Percentiles rank a stretch among this genome's conserved stretches.
Evolutionary conservation across 768 basidiomycete species (phyloP).

Genomic region (Naganishia onofrii): DNA sequence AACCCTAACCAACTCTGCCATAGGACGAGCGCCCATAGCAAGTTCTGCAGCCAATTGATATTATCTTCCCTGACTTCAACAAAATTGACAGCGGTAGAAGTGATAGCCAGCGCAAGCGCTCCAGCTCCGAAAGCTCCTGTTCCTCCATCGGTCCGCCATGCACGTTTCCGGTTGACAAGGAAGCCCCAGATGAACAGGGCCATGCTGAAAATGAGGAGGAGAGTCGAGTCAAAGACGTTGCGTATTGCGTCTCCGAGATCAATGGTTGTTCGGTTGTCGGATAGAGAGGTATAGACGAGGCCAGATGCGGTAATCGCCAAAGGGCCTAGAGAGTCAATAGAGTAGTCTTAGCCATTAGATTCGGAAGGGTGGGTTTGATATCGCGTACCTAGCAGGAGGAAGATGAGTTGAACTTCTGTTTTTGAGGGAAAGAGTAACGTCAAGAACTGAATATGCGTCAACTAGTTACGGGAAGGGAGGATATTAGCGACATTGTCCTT

Average conservation of each 20-base stretch:
- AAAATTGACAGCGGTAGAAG: constrained; percentile 78
- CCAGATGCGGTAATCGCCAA: constrained; percentile 77
- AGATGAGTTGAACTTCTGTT: constrained; percentile 81
- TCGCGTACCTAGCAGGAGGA: constrained; percentile 69
- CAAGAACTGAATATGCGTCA: constrained; percentile 95
- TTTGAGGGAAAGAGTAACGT: constrained; percentile 89
- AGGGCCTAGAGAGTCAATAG: constrained; percentile 59
- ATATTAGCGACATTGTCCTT: not conserved
- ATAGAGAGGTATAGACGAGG: constrained; percentile 78
- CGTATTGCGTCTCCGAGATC: constrained; percentile 70
- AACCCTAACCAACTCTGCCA: constrained; percentile 96
- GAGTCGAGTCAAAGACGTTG: constrained; percentile 92
- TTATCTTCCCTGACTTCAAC: constrained; percentile 83
- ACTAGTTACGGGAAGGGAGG: constrained; percentile 57
- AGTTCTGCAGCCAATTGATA: constrained; percentile 83
- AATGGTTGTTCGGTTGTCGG: constrained; percentile 54
- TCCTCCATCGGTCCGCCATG: constrained; percentile 95
- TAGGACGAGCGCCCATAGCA: constrained; percentile 85
- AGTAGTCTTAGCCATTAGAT: not conserved
- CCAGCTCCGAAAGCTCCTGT: constrained; percentile 89
- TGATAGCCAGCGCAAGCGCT: constrained; percentile 74
- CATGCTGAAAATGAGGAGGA: constrained; percentile 89
- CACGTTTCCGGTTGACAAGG: constrained; percentile 78
- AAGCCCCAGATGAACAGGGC: constrained; percentile 91
- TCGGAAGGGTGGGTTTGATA: not conserved